Evolutionary conservation across 371 early-diverging fungal genomes (phyloP).

Genomic region (Circinella umbellata): DNA sequence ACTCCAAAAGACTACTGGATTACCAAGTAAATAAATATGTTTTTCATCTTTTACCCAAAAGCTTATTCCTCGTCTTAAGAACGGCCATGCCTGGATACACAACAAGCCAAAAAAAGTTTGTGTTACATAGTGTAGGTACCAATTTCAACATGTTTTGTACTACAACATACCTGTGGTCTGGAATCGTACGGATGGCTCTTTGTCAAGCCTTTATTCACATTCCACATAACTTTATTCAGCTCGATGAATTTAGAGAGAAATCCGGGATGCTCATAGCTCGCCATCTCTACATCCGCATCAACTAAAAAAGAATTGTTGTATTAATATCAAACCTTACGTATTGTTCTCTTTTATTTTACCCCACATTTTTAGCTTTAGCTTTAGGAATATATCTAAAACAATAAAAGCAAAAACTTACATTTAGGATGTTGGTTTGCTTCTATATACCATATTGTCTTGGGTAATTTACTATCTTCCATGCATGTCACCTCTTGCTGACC

Average conservation of each 20-base stretch:
- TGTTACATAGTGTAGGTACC: neutral
- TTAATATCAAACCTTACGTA: neutral
- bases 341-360: neutral
- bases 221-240: conserved; percentile 87
- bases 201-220: conserved; percentile 87
- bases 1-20: conserved; percentile 94
- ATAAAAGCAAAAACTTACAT: conserved; percentile 38
- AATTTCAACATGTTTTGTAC: conserved; percentile 25
- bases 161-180: conserved; percentile 61
- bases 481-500: conserved; percentile 95
- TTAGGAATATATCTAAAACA: too few relatives aligned
- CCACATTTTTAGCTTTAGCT: neutral
- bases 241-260: conserved; percentile 88
- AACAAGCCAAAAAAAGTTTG: neutral
- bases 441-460: conserved; percentile 72
- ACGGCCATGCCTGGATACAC: conserved; percentile 68
- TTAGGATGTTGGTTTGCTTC: conserved; percentile 54
- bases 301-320: neutral
- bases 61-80: conserved; percentile 88
- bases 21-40: conserved; percentile 96
- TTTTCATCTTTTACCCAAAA: conserved; percentile 86
- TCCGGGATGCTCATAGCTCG: conserved; percentile 59
- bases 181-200: conserved; percentile 93
- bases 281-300: conserved; percentile 50
- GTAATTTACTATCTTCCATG: conserved; percentile 63